phyloP scores from a whole-genome alignment of 2,329 filamentous ascomycete species.

The Tolypocladium guangdongense region DNA sequence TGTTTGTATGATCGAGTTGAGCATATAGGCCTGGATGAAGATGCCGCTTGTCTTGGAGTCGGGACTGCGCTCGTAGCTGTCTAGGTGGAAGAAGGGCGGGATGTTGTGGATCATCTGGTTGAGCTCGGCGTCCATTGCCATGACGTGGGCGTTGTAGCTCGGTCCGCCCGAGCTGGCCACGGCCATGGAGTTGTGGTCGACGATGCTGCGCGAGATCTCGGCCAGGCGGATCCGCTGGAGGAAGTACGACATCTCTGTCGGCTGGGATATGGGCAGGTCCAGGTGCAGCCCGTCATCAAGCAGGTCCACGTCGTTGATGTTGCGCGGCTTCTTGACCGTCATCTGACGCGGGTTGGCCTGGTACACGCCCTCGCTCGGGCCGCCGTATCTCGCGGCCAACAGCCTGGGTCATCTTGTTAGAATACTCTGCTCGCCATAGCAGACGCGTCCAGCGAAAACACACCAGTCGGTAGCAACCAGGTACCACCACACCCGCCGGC shows the following conservation, averaged over 20 bases:
- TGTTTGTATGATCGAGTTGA: not conserved
- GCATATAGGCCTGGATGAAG: not conserved
- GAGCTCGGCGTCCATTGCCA: not conserved
- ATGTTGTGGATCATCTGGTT: not conserved
- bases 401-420: not conserved
- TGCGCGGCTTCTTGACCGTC: not conserved
- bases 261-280: not conserved
- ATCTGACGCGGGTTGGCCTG: not conserved
- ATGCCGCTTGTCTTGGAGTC: not conserved
- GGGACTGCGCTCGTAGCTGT: not conserved
- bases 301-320: constrained; percentile 1
- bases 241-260: not conserved
- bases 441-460: not conserved
- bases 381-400: not conserved
- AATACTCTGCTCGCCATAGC: not conserved
- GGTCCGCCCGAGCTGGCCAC: not conserved
- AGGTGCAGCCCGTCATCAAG: not conserved
- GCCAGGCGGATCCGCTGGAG: not conserved
- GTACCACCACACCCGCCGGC: not conserved
- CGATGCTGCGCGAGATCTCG: not conserved
- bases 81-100: not conserved
- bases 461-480: not conserved
- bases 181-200: not conserved
- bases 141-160: not conserved
- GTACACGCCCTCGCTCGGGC: not conserved